Conservation (phyloP, 257 asterid species). For the Ilex asprella region DNA sequence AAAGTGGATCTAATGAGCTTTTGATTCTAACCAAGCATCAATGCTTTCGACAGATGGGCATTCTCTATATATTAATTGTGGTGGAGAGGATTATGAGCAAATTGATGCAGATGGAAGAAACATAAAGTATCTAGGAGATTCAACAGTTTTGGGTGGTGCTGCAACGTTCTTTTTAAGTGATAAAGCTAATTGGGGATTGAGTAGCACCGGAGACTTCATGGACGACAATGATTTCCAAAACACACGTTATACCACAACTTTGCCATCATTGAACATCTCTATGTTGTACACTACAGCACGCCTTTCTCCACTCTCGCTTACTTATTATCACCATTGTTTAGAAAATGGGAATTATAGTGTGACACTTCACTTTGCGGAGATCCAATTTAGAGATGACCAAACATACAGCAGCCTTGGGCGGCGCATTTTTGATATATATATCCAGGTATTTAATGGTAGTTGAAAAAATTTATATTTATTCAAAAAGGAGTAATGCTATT, state of each 20-base stretch:
- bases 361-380: conserved; percentile 18
- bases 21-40: too few species aligned
- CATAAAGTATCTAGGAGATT: conserved; percentile 7
- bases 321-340: conserved; percentile 14
- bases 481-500: too few species aligned
- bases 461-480: too few species aligned
- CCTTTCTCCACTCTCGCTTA: conserved; percentile 10
- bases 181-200: too few species aligned
- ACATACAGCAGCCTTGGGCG: conserved; percentile 14
- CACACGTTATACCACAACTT: neutral
- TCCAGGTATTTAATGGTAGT: conserved; percentile 4
- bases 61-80: conserved; percentile 11
- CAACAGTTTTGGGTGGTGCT: neutral
- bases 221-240: too few species aligned
- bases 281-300: conserved; percentile 16
- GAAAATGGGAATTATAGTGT: conserved; percentile 17
- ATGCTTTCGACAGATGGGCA: neutral
- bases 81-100: conserved; percentile 4
- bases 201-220: too few species aligned
- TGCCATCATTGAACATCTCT: conserved; percentile 3
- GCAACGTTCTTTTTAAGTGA: neutral
- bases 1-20: too few species aligned
- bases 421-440: conserved; percentile 14
- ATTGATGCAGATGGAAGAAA: neutral
- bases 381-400: conserved; percentile 4